Base-by-base conservation (phyloP, 192 early-diverging fungal species). In the Podila horticola region DNA sequence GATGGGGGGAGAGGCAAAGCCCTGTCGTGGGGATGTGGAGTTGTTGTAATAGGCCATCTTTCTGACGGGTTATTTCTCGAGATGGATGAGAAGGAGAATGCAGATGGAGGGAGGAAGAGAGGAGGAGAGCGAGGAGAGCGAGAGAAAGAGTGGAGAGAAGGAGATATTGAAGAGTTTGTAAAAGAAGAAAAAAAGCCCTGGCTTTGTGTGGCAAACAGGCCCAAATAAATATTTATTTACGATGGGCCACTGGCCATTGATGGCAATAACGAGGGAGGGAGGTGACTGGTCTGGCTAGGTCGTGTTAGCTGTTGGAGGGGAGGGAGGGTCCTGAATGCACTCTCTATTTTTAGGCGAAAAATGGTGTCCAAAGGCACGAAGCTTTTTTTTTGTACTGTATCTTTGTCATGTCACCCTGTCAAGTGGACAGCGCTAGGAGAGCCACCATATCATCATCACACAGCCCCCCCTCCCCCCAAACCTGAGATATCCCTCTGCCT, bases 71-170 rank as follows among this genome's bases (percentile, higher is more conserved):
- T 0, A 26, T 5, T 13, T 26, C 28, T 38, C 29, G 41, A 45
- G 62, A 22, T 64, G 66, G 58, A 61, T 60, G 65, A 38, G 33
- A 22, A 60, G 28, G 20, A 66, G 74, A 50, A 52, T 63, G 59
- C 36, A 64, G 62, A 31, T 24, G 62, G 30, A 75, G 65, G 22
- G 79, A 57, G 63, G 58, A 20, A 41, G 64, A 17, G 52, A 58
- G 66, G 57, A 82, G 31, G 69, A 64, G 57, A 52, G 66, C 45
- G 48, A 41, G 65, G 52, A 33, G 49, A 34, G 68, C 49, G 41
- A 5, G 66, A 71, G 17, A 61, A 49, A 61, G 31, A 69, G 17
- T 55, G 11, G 67, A 61, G 50, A 22, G 31, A 29, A 63, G 31
- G 66, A 67, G 45, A 24, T 50, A 59, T 26, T 49, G 48, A 24